Conservation (phyloP, 306 rosid genomes). For the Sechiopsis laciniata region DNA sequence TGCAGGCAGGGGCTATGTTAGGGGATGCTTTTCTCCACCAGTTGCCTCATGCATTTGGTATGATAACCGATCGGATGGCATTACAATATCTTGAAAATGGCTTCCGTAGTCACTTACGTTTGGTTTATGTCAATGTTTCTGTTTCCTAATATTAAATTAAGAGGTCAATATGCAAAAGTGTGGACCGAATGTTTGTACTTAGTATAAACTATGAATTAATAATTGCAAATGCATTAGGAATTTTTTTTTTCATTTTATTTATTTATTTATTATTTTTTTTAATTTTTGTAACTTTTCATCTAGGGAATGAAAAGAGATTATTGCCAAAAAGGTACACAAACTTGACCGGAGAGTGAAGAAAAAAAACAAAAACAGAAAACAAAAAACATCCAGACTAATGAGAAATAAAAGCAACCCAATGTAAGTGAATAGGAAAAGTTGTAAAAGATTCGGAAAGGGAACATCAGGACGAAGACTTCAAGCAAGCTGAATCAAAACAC, state of each 20-base stretch:
- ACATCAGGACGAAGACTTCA: no score
- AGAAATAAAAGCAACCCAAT: no score
- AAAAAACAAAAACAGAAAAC: no score
- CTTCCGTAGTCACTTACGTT: background rate
- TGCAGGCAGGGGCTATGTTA: constrained; percentile 98
- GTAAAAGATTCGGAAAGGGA: no score
- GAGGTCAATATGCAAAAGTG: background rate
- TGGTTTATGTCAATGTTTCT: background rate
- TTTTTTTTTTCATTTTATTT: no score
- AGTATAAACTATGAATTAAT: background rate
- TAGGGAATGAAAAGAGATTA: no score
- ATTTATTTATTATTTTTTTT: no score
- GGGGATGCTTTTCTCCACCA: constrained; percentile 99
- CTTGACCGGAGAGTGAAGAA: no score
- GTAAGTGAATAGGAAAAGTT: no score
- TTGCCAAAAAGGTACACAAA: no score
- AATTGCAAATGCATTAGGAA: background rate
- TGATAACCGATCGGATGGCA: constrained; percentile 23
- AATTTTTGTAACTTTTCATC: background rate
- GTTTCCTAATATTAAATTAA: background rate
- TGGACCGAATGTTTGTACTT: background rate
- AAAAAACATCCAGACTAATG: no score
- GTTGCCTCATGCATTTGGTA: constrained; percentile 97
- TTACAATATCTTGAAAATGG: constrained; percentile 8
- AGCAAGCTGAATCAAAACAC: no score